phyloP scores from a whole-genome alignment of 306 rosid species.

The Dicorynia guianensis region DNA sequence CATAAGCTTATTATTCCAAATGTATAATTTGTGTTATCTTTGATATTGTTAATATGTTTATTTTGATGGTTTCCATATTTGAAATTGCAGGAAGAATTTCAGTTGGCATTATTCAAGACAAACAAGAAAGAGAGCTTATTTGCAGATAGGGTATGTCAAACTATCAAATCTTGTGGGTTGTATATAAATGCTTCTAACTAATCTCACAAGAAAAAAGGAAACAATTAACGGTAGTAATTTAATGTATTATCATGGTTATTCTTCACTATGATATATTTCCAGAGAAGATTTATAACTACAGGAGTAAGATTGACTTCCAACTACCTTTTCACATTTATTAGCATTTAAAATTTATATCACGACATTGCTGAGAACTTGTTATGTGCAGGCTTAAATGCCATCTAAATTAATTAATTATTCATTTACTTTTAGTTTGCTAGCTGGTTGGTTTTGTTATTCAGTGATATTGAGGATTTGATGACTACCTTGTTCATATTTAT shows the following conservation, averaged over 20 bases:
- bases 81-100: constrained; percentile 78
- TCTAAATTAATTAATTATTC: neutral
- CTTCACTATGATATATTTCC: neutral
- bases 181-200: neutral
- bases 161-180: constrained; percentile 5
- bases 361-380: neutral
- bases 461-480: constrained; percentile 24
- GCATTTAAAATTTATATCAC: neutral
- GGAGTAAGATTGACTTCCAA: neutral
- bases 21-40: neutral
- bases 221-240: neutral
- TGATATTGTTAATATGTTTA: constrained; percentile 21
- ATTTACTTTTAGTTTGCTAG: neutral
- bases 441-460: neutral
- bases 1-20: neutral
- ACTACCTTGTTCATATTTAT: neutral
- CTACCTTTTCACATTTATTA: neutral
- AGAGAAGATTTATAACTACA: neutral
- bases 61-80: constrained; percentile 33
- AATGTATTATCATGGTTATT: neutral
- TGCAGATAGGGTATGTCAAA: constrained; percentile 76
- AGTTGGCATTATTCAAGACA: constrained; percentile 80
- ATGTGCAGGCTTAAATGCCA: neutral
- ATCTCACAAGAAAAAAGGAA: neutral
- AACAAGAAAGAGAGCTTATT: constrained; percentile 78